Base-by-base conservation (phyloP, 345 rosid genomes). In the Rhodamnia rubescens region DNA sequence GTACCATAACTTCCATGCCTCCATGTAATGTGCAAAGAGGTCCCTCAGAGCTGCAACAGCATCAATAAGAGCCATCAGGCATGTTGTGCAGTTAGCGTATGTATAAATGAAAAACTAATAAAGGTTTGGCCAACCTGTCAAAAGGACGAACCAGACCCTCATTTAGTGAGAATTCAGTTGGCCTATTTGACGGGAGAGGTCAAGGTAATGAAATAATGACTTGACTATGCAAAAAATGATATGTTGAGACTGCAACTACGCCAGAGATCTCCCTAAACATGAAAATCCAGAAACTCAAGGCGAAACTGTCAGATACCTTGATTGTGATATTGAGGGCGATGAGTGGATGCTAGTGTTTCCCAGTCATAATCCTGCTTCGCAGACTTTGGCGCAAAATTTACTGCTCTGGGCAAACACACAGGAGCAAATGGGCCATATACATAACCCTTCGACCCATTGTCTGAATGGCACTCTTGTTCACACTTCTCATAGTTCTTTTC, bases 1-100 rank as follows among this genome's bases (percentile, higher is more conserved):
- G 87, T 90, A 88, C 95, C 96, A 96, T 40, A 94, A 85, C 85
- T 89, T 90, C 96, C 95, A 93, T 52, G 98, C 92, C 69, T 92
- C 95, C 90, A 57, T 81, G 91, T 92, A 95, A 85, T 95, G 98
- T 50, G 88, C 91, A 56, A 95, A 90, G 84, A 96, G 96, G n/a
- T 93, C 95, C 53, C 86, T 84, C 21, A 96, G 83, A 85, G 87
- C 99, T 96, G 95, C 90, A 90, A 89, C 83, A 85, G 50, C 83
- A 89, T 87, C 57, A 52, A 87, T 50, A 89, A 83, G 86, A 84
- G 40, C 59, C 83, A 36, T 56, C 83, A 83, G 61, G 82, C 82
- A 74, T 16, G 82, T 83, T 83, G 29, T 26, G 1, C 32, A 44
- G 83, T 15, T 4, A 11, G 26, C 40, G 53, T 57, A 18, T 21